phyloP scores from a whole-genome alignment of 1,139 yeast genomes.

The Yamadazyma diddensiae region DNA sequence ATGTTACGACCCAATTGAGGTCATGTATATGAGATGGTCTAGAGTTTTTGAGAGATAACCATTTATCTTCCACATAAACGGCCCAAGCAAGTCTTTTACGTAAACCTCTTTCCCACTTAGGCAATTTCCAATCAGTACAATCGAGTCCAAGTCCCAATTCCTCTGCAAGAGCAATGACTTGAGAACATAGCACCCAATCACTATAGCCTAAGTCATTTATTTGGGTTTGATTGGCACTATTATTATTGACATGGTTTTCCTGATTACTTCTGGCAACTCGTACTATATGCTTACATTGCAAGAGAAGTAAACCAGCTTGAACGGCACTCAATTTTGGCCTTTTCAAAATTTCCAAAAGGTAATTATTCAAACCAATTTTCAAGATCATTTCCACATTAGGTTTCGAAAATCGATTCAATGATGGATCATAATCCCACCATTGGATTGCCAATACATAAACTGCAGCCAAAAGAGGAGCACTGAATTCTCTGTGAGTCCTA shows the following conservation, averaged over 20 bases:
- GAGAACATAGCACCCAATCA: constrained; percentile 85
- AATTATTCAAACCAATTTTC: constrained; percentile 53
- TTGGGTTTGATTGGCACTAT: constrained; percentile 8
- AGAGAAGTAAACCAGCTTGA: constrained; percentile 68
- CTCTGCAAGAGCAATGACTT: constrained; percentile 81
- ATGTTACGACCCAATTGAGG: constrained; percentile 65
- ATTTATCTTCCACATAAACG: constrained; percentile 82
- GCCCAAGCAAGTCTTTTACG: constrained; percentile 91
- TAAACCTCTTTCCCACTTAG: constrained; percentile 88
- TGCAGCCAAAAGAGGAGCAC: constrained; percentile 74
- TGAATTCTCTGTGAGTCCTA: constrained; percentile 71
- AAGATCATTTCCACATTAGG: constrained; percentile 55
- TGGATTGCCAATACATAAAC: constrained; percentile 73
- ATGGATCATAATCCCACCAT: constrained; percentile 85
- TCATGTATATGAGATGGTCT: constrained; percentile 75
- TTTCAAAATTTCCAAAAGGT: constrained; percentile 64
- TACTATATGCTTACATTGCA: constrained; percentile 59
- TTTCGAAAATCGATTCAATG: constrained; percentile 58
- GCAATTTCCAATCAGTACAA: constrained; percentile 84
- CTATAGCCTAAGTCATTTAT: constrained; percentile 49
- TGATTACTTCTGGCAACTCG: constrained; percentile 11
- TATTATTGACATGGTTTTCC: constrained; percentile 4
- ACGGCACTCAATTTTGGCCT: constrained; percentile 78
- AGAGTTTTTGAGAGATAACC: constrained; percentile 76
- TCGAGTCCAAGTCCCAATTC: constrained; percentile 84